A percentile compares a stretch with the other conserved stretches of the same genome.
These are phyloP conservation scores for Saccharomycopsis sp. DNA, from an alignment of 805 yeast species.

Conservation along the genomic window DNA sequence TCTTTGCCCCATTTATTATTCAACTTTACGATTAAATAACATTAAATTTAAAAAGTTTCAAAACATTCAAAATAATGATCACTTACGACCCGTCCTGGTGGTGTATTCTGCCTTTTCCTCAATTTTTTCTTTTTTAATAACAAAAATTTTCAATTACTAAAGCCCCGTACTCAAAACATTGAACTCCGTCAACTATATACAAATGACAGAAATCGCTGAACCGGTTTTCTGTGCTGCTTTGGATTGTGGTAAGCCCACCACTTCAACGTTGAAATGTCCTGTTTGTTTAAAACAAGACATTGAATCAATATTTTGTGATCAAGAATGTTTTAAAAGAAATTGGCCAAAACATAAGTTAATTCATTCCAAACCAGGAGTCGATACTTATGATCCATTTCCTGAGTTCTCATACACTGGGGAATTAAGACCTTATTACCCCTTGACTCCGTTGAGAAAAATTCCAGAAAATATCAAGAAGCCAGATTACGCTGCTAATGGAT, in stretches of 20 bases:
- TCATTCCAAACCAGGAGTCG: slow-evolving; percentile 55
- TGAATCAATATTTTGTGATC: slow-evolving; percentile 65
- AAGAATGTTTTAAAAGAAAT: slow-evolving; percentile 65
- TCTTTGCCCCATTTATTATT: too few species aligned
- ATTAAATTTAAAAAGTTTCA: too few species aligned
- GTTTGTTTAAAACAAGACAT: slow-evolving; percentile 69
- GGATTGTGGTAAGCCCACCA: slow-evolving; percentile 77
- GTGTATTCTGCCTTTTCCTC: too few species aligned
- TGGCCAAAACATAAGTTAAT: slow-evolving; percentile 68
- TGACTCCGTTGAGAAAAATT: slow-evolving; percentile 57
- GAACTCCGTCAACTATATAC: too few species aligned
- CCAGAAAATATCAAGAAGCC: slow-evolving; percentile 68
- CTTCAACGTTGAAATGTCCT: slow-evolving; percentile 77
- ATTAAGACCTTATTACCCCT: slow-evolving; percentile 71
- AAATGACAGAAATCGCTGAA: slow-evolving; percentile 6
- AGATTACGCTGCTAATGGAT: slow-evolving; percentile 76
- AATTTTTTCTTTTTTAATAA: background rate
- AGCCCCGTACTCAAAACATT: too few species aligned
- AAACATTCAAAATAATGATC: too few species aligned
- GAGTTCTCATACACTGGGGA: slow-evolving; percentile 63
- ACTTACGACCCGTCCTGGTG: too few species aligned
- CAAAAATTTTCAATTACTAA: background rate
- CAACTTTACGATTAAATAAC: too few species aligned
- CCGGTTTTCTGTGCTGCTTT: slow-evolving; percentile 62
- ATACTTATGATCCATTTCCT: slow-evolving; percentile 82